phyloP scores from a whole-genome alignment of 495 filamentous ascomycete species.

The Letharia lupina region DNA sequence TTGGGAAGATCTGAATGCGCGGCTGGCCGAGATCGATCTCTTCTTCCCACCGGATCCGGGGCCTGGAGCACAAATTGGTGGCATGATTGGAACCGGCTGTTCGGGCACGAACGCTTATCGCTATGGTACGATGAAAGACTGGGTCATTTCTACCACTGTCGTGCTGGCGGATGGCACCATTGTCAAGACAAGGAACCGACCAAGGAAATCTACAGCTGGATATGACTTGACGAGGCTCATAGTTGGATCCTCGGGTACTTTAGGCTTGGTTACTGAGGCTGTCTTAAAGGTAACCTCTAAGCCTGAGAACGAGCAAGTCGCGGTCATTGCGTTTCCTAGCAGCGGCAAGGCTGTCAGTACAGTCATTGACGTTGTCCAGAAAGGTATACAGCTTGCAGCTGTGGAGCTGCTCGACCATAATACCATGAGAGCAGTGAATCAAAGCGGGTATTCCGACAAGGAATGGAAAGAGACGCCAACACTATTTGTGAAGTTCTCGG shows the following conservation, averaged over 20 bases:
- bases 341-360: conserved; percentile 51
- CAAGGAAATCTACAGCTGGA: conserved; percentile 56
- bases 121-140: conserved; percentile 63
- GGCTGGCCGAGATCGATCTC: conserved; percentile 45
- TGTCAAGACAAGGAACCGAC: conserved; percentile 57
- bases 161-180: conserved; percentile 59
- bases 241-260: conserved; percentile 57
- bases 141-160: conserved; percentile 56
- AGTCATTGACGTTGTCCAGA: conserved; percentile 51
- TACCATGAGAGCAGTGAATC: conserved; percentile 59
- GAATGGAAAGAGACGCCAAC: conserved; percentile 55
- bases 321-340: conserved; percentile 52
- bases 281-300: conserved; percentile 55
- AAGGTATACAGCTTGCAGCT: conserved; percentile 54
- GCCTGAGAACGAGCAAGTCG: conserved; percentile 53
- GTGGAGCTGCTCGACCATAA: conserved; percentile 58
- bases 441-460: conserved; percentile 44
- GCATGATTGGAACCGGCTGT: conserved; percentile 58
- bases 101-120: conserved; percentile 60
- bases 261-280: conserved; percentile 58
- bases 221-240: conserved; percentile 58
- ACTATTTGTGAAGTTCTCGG: conserved; percentile 58
- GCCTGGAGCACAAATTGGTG: conserved; percentile 59
- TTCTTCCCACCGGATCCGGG: conserved; percentile 64
- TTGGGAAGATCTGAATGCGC: conserved; percentile 55